These are phyloP conservation scores for Flaveria bidentis DNA, from an alignment of 129 eudicot species.

Conservation along the genomic window DNA sequence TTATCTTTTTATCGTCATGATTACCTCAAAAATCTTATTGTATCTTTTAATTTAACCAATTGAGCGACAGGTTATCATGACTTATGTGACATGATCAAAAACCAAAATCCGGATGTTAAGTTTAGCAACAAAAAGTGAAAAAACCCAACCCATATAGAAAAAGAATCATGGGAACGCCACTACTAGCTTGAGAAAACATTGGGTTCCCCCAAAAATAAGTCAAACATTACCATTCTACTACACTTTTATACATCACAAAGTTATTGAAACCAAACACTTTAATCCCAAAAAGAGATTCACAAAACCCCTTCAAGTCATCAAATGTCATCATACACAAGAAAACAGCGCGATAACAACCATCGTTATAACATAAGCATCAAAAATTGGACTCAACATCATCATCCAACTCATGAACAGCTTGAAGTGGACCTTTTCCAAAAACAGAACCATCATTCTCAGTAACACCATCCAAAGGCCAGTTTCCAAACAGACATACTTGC, in stretches of 20 bases:
- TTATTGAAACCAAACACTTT: constrained; percentile 19
- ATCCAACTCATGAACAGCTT: constrained; percentile 52
- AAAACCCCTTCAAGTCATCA: constrained; percentile 12
- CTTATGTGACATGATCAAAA: no score
- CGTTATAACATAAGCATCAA: background rate
- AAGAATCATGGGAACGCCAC: background rate
- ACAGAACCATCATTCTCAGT: constrained; percentile 40
- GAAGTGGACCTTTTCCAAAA: constrained; percentile 53
- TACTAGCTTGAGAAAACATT: background rate
- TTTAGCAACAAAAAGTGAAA: no score
- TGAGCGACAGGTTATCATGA: no score
- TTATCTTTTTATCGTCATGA: no score
- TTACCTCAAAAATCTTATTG: no score
- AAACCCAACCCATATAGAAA: no score
- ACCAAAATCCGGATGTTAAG: no score
- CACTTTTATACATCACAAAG: constrained; percentile 16
- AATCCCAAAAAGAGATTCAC: constrained; percentile 20
- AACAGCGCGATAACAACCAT: background rate
- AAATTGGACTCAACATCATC: constrained; percentile 40
- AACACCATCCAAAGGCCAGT: constrained; percentile 33
- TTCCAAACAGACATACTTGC: constrained; percentile 53
- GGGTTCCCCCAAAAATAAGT: background rate
- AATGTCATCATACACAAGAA: constrained; percentile 17
- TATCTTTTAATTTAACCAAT: no score
- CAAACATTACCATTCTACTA: background rate